These are phyloP conservation scores for Globisporangium lucens DNA, from an alignment of 352 stramenopile genomes.

Conservation along the genomic window DNA sequence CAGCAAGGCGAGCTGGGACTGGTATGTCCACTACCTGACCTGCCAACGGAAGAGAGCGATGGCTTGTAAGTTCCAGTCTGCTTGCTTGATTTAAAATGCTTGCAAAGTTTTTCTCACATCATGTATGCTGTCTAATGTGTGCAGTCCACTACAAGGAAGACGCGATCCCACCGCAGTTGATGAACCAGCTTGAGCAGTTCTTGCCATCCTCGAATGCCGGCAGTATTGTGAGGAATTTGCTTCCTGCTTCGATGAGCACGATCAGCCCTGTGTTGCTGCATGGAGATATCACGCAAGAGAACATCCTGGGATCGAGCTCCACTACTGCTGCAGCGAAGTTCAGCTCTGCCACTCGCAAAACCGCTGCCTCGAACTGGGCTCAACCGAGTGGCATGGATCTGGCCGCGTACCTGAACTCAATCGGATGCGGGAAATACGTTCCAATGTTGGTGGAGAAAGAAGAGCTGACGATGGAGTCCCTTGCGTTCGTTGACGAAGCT, in stretches of 20 bases:
- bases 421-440: constrained; percentile 56
- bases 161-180: constrained; percentile 54
- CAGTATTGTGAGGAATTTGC: constrained; percentile 31
- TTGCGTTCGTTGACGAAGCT: constrained; percentile 39
- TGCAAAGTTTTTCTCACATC: background rate
- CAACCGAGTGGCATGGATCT: constrained; percentile 13
- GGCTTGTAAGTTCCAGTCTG: constrained; percentile 47
- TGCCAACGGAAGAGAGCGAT: constrained; percentile 57
- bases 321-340: background rate
- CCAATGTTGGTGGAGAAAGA: constrained; percentile 51
- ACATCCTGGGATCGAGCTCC: constrained; percentile 57
- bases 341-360: background rate
- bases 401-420: constrained; percentile 31
- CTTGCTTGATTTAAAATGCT: background rate
- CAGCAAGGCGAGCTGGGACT: constrained; percentile 64
- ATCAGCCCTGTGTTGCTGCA: constrained; percentile 63
- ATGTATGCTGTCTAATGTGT: constrained; percentile 12
- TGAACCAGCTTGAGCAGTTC: constrained; percentile 60
- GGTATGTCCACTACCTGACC: constrained; percentile 81
- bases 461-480: constrained; percentile 47
- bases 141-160: constrained; percentile 59
- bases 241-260: constrained; percentile 29
- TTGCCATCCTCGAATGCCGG: constrained; percentile 32
- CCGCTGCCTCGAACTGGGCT: background rate
- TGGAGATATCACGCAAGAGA: constrained; percentile 84